phyloP scores from a whole-genome alignment of 108 stramenopile genomes.

The Poteriospumella lacustris region DNA sequence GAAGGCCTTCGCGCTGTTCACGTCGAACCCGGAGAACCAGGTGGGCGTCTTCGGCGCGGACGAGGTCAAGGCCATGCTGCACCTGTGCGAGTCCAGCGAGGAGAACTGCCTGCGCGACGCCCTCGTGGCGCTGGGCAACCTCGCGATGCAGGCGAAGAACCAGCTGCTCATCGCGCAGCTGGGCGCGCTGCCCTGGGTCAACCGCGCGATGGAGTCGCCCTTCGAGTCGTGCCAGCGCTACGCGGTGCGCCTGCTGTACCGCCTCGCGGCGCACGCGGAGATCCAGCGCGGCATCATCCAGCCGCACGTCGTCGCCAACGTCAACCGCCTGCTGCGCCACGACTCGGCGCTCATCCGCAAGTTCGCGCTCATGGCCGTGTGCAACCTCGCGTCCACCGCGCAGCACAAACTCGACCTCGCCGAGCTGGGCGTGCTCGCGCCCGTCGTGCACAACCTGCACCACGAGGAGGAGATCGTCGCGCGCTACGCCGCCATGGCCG shows the following conservation, averaged over 20 bases:
- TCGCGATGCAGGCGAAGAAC: slow-evolving; percentile 52
- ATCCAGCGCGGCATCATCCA: slow-evolving; percentile 50
- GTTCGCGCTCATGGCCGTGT: slow-evolving; percentile 60
- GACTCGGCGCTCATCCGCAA: slow-evolving; percentile 8
- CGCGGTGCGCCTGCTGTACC: slow-evolving; percentile 46
- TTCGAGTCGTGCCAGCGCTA: slow-evolving; percentile 35
- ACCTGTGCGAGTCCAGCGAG: slow-evolving; percentile 40
- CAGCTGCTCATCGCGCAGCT: slow-evolving; percentile 42
- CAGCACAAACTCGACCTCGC: slow-evolving; percentile 56
- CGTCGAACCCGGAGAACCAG: slow-evolving; percentile 60
- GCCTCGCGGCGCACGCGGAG: slow-evolving; percentile 51
- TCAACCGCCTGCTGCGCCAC: slow-evolving; percentile 34
- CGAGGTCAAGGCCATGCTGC: slow-evolving; percentile 46
- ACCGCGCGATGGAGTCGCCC: slow-evolving; percentile 32
- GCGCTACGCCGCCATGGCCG: slow-evolving; percentile 58
- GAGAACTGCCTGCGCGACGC: slow-evolving; percentile 58
- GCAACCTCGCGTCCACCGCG: slow-evolving; percentile 59
- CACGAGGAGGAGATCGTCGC: slow-evolving; percentile 43
- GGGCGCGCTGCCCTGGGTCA: slow-evolving; percentile 47
- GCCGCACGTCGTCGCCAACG: slow-evolving; percentile 33
- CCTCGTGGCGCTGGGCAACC: slow-evolving; percentile 57
- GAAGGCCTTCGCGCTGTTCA: slow-evolving; percentile 44
- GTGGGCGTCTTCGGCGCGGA: slow-evolving; percentile 52
- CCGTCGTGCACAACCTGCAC: slow-evolving; percentile 51
- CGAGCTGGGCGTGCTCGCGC: slow-evolving; percentile 47